phyloP scores from a whole-genome alignment of 208 protist genomes.

The Phytomonas francai region DNA sequence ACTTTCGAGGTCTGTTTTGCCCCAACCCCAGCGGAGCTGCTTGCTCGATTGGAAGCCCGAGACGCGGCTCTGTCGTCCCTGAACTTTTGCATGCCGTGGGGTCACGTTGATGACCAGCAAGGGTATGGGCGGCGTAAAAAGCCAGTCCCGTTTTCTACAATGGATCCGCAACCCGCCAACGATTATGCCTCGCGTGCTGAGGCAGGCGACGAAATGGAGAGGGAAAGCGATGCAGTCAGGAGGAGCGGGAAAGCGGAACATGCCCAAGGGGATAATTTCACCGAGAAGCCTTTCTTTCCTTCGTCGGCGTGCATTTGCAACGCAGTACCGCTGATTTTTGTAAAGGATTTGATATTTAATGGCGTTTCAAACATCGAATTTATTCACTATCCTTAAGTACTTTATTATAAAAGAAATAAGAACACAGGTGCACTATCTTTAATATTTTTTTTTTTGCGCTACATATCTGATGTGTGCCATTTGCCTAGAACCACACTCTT shows the following conservation, averaged over 20 bases:
- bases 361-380: background rate
- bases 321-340: background rate
- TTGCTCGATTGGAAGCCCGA: conserved; percentile 35
- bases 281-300: background rate
- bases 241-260: background rate
- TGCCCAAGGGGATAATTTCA: background rate
- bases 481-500: background rate
- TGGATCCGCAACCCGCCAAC: background rate
- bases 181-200: background rate
- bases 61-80: conserved; percentile 22
- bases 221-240: background rate
- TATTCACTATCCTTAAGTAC: background rate
- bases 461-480: background rate
- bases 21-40: conserved; percentile 37
- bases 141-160: background rate
- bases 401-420: background rate
- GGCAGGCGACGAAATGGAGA: background rate
- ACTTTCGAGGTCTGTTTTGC: conserved; percentile 58
- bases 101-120: background rate
- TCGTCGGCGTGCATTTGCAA: background rate
- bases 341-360: background rate
- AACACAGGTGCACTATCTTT: background rate
- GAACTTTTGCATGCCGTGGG: background rate
- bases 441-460: background rate
- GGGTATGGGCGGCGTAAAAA: background rate